Conservation (phyloP, 139 green algal genomes). For the Haematococcus sp. region DNA sequence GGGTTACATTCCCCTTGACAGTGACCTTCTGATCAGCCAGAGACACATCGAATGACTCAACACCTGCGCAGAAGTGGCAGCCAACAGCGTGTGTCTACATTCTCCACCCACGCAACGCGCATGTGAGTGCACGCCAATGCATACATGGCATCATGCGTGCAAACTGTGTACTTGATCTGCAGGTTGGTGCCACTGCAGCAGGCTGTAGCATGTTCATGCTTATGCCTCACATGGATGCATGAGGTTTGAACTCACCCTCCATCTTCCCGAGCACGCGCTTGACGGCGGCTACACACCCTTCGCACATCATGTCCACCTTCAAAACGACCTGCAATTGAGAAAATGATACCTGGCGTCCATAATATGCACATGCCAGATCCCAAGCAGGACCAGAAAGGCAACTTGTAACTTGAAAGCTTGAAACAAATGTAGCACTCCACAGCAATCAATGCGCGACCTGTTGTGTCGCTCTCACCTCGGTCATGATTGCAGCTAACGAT, state of each 20-base stretch:
- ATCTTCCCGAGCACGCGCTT: conserved; percentile 60
- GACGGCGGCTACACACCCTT: conserved; percentile 57
- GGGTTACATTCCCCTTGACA: conserved; percentile 58
- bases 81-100: neutral
- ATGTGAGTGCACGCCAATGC: neutral
- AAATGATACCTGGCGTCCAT: too few species aligned
- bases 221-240: neutral
- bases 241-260: conserved; percentile 25
- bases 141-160: neutral
- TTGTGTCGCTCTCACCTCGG: too few species aligned
- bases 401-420: too few species aligned
- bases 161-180: neutral
- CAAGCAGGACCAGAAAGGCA: too few species aligned
- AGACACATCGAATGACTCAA: conserved; percentile 61
- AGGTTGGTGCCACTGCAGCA: neutral
- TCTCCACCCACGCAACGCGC: too few species aligned
- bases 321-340: conserved; percentile 45
- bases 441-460: too few species aligned
- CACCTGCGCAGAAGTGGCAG: conserved; percentile 33
- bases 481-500: too few species aligned
- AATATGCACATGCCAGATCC: too few species aligned
- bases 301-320: conserved; percentile 67
- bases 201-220: too few species aligned
- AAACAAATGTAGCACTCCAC: too few species aligned
- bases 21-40: conserved; percentile 63